Conservation (phyloP, 164 flowering plant species). For the Vitis cinerea region DNA sequence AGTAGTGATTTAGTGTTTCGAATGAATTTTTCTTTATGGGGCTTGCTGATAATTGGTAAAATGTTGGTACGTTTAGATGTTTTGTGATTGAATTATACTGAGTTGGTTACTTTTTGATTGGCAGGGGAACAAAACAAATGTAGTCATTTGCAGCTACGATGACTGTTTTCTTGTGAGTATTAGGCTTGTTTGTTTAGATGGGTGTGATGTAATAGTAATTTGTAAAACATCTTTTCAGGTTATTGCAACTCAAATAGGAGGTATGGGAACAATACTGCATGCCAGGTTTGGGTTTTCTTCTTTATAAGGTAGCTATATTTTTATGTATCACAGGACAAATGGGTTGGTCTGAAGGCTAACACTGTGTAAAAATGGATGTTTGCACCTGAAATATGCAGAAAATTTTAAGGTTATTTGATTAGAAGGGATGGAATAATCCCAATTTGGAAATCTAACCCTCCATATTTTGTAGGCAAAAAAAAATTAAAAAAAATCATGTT, state of each 20-base stretch:
- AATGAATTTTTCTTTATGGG: no score
- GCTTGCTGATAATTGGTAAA: no score
- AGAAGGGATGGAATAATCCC: no score
- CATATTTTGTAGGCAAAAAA: no score
- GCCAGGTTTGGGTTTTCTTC: slow-evolving; percentile 56
- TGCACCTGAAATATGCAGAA: no score
- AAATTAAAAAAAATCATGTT: no score
- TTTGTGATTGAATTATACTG: slow-evolving; percentile 2
- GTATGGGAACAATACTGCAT: slow-evolving; percentile 86
- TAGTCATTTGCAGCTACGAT: slow-evolving; percentile 69
- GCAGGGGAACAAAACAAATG: slow-evolving; percentile 69
- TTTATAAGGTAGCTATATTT: background rate
- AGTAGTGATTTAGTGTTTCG: background rate
- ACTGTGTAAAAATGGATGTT: background rate
- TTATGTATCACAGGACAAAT: no score
- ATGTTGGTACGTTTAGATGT: background rate
- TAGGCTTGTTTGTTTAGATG: background rate
- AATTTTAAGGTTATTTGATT: no score
- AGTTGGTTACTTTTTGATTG: slow-evolving; percentile 6
- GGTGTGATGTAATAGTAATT: background rate
- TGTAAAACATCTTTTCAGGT: slow-evolving; percentile 41
- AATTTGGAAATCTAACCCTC: no score
- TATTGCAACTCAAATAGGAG: slow-evolving; percentile 81
- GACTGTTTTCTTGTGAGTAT: slow-evolving; percentile 74
- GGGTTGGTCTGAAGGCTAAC: background rate